A percentile compares a stretch with the other conserved stretches of the same genome.
These are phyloP conservation scores for Acephala macrosclerotiorum DNA, from an alignment of 2,329 filamentous ascomycete genomes.

Conservation along the genomic window DNA sequence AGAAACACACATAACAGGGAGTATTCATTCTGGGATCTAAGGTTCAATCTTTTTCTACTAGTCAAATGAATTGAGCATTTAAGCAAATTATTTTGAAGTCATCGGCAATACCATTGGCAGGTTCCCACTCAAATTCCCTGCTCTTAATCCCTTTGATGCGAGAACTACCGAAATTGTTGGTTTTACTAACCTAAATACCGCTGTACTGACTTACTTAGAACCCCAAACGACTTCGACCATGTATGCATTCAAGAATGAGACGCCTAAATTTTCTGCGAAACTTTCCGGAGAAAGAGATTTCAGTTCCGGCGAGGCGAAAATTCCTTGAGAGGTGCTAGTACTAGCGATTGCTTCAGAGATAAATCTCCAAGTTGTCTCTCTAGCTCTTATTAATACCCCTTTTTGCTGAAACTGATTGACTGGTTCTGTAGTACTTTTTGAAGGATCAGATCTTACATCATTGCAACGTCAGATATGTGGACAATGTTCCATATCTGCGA, in stretches of 20 bases:
- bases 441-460: neutral
- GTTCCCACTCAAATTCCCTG: neutral
- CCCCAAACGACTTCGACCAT: neutral
- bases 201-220: slow-evolving; percentile 2
- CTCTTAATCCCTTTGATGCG: neutral
- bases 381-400: slow-evolving; percentile 2
- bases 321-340: neutral
- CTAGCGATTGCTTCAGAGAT: neutral
- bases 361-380: neutral
- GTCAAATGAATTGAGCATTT: too few relatives aligned
- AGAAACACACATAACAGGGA: too few relatives aligned
- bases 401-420: neutral
- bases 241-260: neutral
- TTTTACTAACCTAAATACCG: neutral
- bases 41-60: too few relatives aligned
- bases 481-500: neutral
- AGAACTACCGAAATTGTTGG: neutral
- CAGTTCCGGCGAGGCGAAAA: neutral
- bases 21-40: too few relatives aligned
- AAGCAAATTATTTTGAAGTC: neutral
- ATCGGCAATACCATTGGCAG: neutral
- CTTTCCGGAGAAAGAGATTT: neutral
- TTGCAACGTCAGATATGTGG: neutral
- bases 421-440: neutral
- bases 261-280: neutral